These are phyloP conservation scores for Syzygium grande DNA, from an alignment of 345 rosid genomes.

Conservation along the genomic window DNA sequence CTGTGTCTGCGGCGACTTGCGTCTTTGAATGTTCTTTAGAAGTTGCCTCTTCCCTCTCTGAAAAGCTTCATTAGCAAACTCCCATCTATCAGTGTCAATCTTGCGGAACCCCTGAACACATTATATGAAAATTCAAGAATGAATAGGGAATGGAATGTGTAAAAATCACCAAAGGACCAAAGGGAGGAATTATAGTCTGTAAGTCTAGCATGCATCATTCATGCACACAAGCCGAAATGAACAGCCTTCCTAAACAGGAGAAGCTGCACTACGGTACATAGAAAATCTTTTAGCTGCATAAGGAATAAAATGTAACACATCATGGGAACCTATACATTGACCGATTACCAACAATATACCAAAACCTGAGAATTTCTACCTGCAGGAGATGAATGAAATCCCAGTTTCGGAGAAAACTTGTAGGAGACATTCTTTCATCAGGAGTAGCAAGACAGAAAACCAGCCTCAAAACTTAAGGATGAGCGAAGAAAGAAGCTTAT, in stretches of 20 bases:
- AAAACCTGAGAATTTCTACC: conserved; percentile 32
- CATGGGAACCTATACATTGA: background rate
- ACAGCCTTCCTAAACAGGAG: background rate
- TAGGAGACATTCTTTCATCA: conserved; percentile 12
- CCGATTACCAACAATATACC: background rate
- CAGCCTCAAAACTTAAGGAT: background rate
- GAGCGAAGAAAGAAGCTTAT: background rate
- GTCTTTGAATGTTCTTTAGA: conserved; percentile 76
- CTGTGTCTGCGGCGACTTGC: conserved; percentile 62
- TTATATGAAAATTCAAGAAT: conserved; percentile 16
- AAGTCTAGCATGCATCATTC: background rate
- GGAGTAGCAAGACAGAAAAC: conserved; percentile 3
- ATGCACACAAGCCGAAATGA: background rate
- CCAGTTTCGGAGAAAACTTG: conserved; percentile 9
- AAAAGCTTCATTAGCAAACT: conserved; percentile 85
- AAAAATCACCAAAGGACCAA: background rate
- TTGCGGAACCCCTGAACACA: conserved; percentile 74
- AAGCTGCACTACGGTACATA: background rate
- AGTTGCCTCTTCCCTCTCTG: conserved; percentile 74
- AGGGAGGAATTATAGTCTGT: background rate
- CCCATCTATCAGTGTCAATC: conserved; percentile 87
- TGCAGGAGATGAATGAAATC: conserved; percentile 22
- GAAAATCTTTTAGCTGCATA: background rate
- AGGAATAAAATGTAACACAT: background rate
- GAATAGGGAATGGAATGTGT: background rate